Conservation (phyloP, 2,329 filamentous ascomycete species). For the Lomentospora prolificans region DNA sequence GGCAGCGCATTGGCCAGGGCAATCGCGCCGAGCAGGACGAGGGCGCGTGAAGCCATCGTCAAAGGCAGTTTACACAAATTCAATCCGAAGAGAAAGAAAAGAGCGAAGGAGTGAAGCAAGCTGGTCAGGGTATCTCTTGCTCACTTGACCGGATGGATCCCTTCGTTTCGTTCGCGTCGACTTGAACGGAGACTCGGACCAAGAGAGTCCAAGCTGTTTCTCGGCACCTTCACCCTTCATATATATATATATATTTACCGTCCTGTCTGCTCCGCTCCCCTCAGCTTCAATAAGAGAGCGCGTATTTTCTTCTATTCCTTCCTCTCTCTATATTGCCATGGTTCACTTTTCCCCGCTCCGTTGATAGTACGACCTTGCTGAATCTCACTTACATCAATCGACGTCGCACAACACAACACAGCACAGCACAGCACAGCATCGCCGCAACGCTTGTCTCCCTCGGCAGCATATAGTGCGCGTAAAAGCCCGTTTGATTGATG, state of each 20-base stretch:
- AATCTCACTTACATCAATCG: no score
- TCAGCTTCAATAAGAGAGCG: neutral
- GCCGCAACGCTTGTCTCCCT: no score
- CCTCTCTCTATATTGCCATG: neutral
- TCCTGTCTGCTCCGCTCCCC: neutral
- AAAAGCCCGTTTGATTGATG: no score
- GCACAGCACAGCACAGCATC: no score
- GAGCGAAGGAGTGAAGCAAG: no score
- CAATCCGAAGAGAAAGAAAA: neutral
- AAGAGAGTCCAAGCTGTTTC: neutral
- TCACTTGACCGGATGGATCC: neutral
- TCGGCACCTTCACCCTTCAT: neutral
- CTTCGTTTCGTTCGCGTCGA: neutral
- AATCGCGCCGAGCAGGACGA: neutral
- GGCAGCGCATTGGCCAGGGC: constrained; percentile 1
- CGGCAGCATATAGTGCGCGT: no score
- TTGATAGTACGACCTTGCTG: neutral
- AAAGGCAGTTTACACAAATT: neutral
- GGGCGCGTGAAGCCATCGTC: neutral
- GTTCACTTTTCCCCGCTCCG: neutral
- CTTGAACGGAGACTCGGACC: neutral
- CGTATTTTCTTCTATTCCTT: no score
- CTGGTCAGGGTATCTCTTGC: no score
- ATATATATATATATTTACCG: neutral
- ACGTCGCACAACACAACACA: no score